phyloP scores from a whole-genome alignment of 2,329 filamentous ascomycete species.

The Penicillium sp. region DNA sequence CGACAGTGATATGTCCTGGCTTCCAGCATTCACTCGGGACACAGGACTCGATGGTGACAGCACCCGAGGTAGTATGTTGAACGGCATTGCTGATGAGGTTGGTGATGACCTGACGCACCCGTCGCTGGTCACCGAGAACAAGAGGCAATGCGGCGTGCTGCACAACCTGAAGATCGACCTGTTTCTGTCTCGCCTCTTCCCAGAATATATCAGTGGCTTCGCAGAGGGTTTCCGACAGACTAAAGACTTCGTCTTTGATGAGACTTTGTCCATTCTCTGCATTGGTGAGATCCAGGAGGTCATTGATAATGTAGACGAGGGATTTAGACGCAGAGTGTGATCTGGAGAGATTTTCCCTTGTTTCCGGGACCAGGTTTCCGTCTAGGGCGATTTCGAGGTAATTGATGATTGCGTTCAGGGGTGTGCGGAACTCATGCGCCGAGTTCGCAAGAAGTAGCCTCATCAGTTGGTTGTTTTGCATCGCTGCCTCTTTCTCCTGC shows the following conservation, averaged over 20 bases:
- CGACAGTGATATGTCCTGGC: conserved; percentile 57
- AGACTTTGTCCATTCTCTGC: conserved; percentile 73
- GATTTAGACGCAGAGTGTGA: conserved; percentile 89
- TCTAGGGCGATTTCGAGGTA: conserved; percentile 86
- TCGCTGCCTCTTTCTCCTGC: conserved; percentile 77
- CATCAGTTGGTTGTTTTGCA: conserved; percentile 76
- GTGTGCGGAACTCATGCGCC: conserved; percentile 82
- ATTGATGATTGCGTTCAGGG: conserved; percentile 90
- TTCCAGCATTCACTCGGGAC: conserved; percentile 44
- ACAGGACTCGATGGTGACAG: conserved; percentile 66
- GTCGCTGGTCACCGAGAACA: conserved; percentile 71
- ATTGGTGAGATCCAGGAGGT: conserved; percentile 79
- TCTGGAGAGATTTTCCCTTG: conserved; percentile 71
- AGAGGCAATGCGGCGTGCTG: conserved; percentile 64
- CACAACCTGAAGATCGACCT: conserved; percentile 62
- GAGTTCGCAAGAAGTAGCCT: conserved; percentile 75
- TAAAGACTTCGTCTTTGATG: conserved; percentile 73
- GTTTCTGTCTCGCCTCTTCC: conserved; percentile 71
- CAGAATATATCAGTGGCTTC: conserved; percentile 72
- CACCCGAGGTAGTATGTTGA: conserved; percentile 66
- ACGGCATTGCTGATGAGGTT: conserved; percentile 84
- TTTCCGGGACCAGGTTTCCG: conserved; percentile 70
- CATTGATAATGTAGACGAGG: conserved; percentile 87
- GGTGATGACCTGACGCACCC: conserved; percentile 73
- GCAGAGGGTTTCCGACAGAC: conserved; percentile 62